These are phyloP conservation scores for Blastobotrys raffinosifermentans DNA, from an alignment of 1,139 yeast genomes.

Conservation along the genomic window DNA sequence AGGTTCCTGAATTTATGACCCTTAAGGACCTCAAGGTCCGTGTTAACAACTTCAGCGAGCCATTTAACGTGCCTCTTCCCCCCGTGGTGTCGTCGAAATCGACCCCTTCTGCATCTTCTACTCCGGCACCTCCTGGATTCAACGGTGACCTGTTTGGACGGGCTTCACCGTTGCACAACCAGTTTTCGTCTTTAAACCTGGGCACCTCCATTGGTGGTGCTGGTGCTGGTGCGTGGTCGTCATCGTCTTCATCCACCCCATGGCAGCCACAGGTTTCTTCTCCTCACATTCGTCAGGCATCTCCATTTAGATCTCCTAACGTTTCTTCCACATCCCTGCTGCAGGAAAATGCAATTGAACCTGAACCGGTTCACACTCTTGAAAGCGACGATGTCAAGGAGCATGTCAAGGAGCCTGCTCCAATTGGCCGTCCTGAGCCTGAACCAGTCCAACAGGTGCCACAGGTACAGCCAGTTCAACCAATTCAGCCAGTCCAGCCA, in stretches of 20 bases:
- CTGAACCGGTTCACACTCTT: slow-evolving; percentile 1
- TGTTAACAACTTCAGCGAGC: slow-evolving; percentile 49
- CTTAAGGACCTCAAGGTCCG: slow-evolving; percentile 29
- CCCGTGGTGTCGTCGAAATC: slow-evolving; percentile 9
- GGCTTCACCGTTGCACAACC: slow-evolving; percentile 4
- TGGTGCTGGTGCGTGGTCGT: no score
- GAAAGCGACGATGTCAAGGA: not conserved
- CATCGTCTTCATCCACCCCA: no score
- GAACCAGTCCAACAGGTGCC: no score
- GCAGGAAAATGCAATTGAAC: slow-evolving; percentile 1
- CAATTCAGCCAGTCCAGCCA: slow-evolving; percentile 1
- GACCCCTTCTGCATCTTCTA: slow-evolving; percentile 1
- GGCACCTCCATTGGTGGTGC: slow-evolving; percentile 2
- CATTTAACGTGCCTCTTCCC: slow-evolving; percentile 57
- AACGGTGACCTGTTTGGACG: slow-evolving; percentile 1
- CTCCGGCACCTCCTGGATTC: slow-evolving; percentile 1
- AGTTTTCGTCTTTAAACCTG: slow-evolving; percentile 9
- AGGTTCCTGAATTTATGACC: slow-evolving; percentile 31
- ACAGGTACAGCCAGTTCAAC: slow-evolving; percentile 1
- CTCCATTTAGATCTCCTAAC: slow-evolving; percentile 1
- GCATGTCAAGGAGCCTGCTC: not conserved
- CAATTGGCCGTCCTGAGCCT: not conserved
- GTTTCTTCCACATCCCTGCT: slow-evolving; percentile 1
- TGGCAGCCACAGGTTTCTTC: not conserved
- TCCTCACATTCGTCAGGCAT: not conserved